Evolutionary conservation across 148 eudicot species (phyloP).

Genomic region (Rhododendron ferrugineum): DNA sequence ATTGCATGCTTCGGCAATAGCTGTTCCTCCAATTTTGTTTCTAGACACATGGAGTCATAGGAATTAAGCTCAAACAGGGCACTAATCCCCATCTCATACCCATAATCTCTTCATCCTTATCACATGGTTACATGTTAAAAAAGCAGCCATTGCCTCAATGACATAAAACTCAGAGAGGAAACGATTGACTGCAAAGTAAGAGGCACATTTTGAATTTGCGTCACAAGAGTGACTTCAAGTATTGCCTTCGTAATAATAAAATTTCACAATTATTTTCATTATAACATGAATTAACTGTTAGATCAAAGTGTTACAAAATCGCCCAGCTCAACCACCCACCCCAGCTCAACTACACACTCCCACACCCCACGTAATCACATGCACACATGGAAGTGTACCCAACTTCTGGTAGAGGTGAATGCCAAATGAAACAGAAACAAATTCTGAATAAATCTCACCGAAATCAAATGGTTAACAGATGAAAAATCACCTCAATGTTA

Average conservation of each 20-base stretch:
- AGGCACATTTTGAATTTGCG: neutral
- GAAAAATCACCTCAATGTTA: constrained; percentile 41
- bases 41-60: neutral
- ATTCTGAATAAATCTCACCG: neutral
- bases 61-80: neutral
- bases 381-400: neutral
- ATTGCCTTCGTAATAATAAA: neutral
- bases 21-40: neutral
- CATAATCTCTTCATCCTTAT: neutral
- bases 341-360: neutral
- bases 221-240: neutral
- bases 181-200: neutral
- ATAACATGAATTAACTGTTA: neutral
- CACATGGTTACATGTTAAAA: neutral
- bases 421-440: neutral
- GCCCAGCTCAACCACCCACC: neutral
- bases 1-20: neutral
- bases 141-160: neutral
- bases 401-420: neutral
- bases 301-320: neutral
- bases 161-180: neutral
- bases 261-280: too few relatives aligned
- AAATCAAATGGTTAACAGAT: neutral
- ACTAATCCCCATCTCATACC: neutral
- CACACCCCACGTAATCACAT: too few relatives aligned